Percentiles rank a stretch among this genome's conserved stretches.
These are phyloP conservation scores for Conringia planisiliqua DNA, from an alignment of 345 rosid species.

Conservation along the genomic window DNA sequence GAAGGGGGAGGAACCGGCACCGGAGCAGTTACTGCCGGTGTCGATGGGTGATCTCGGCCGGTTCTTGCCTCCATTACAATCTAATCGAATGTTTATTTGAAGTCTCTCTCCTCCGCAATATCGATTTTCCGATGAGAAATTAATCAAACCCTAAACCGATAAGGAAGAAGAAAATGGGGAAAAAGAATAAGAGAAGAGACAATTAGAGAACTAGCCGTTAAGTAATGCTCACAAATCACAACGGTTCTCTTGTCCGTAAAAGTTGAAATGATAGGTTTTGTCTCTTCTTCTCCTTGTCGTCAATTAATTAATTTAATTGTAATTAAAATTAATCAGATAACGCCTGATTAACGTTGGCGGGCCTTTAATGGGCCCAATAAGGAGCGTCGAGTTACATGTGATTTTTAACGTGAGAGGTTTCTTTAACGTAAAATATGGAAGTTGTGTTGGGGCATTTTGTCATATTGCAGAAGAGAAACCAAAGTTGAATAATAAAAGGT, in stretches of 20 bases:
- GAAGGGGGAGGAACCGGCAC: constrained; percentile 42
- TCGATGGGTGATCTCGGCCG: constrained; percentile 19
- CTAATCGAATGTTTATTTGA: background rate
- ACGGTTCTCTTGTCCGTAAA: constrained; percentile 29
- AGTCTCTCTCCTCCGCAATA: background rate
- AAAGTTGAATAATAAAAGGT: background rate
- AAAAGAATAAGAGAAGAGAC: background rate
- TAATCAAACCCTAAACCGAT: background rate
- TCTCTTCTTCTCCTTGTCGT: background rate
- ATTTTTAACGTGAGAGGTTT: background rate
- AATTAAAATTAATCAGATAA: background rate
- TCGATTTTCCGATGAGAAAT: background rate
- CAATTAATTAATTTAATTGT: background rate
- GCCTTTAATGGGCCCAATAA: constrained; percentile 11
- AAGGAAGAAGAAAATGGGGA: background rate
- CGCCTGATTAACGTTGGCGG: background rate
- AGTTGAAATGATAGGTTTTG: background rate
- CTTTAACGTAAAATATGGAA: background rate
- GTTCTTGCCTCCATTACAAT: constrained; percentile 25
- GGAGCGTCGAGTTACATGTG: background rate
- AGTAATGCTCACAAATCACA: constrained; percentile 3
- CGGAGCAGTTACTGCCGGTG: constrained; percentile 16
- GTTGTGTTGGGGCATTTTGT: background rate
- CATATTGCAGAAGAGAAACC: background rate
- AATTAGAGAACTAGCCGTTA: constrained; percentile 26